phyloP scores from a whole-genome alignment of 2,329 filamentous ascomycete genomes.

The Sphaerulina populicola region DNA sequence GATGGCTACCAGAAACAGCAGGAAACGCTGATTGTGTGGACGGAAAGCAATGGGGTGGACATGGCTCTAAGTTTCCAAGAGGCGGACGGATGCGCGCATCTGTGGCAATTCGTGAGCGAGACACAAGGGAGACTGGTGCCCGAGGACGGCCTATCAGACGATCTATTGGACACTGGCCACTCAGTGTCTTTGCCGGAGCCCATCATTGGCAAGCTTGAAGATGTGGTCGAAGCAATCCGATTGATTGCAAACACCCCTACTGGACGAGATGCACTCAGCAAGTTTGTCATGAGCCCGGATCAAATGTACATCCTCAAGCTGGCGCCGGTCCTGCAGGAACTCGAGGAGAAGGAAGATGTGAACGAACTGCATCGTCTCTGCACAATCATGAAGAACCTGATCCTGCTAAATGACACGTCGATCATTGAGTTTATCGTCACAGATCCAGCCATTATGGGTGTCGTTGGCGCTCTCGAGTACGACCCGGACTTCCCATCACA shows the following conservation, averaged over 20 bases:
- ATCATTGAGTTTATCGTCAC: slow-evolving; percentile 93
- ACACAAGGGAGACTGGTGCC: slow-evolving; percentile 64
- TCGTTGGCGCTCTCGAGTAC: slow-evolving; percentile 93
- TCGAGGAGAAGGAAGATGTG: slow-evolving; percentile 84
- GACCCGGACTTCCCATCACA: slow-evolving; percentile 96
- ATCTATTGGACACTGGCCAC: slow-evolving; percentile 65
- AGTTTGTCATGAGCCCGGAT: slow-evolving; percentile 74
- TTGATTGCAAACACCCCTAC: slow-evolving; percentile 63
- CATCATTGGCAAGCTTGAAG: slow-evolving; percentile 70
- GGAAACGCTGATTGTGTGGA: slow-evolving; percentile 98
- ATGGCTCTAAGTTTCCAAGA: slow-evolving; percentile 99
- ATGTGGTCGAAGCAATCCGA: slow-evolving; percentile 79
- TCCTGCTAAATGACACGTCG: slow-evolving; percentile 84
- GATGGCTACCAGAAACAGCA: slow-evolving; percentile 98
- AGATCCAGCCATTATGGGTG: slow-evolving; percentile 79
- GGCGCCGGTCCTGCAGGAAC: slow-evolving; percentile 74
- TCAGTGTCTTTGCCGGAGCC: slow-evolving; percentile 68
- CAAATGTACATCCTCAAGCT: slow-evolving; percentile 68
- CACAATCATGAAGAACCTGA: slow-evolving; percentile 96
- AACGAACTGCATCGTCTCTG: slow-evolving; percentile 82
- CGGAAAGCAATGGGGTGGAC: slow-evolving; percentile 79
- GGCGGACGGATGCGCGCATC: slow-evolving; percentile 81
- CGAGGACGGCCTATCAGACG: slow-evolving; percentile 86
- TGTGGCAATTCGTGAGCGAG: slow-evolving; percentile 90
- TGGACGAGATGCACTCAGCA: slow-evolving; percentile 77